Evolutionary conservation across 1,139 yeast genomes (phyloP), one percentile per base, ranked within the genome.

Genomic region (Insectozyma bohioensis): DNA sequence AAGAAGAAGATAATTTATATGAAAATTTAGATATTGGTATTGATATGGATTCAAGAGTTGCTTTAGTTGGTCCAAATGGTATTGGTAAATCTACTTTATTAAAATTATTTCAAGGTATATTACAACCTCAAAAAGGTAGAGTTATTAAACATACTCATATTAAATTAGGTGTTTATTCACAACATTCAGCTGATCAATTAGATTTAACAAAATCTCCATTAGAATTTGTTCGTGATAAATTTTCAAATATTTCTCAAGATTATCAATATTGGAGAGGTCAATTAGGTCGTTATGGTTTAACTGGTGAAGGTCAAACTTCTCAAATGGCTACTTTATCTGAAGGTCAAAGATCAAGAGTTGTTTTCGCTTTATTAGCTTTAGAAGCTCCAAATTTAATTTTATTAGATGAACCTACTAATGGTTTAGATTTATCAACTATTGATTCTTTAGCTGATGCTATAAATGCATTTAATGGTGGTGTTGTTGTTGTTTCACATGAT

Each of bases 261-360:
- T 88, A 79, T 81, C 97, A 92, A 73, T 90, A 87, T 77, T 94
- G 98, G 98, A 86, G 99, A 75, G 85, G 84, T 52, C 97, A 92
- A 70, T 77, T 94, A 54, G 98, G 98, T 57, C 86, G 97, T 68
- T 92, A 85, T 57, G 98, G 98, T 70, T 79, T 94, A 56, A 90
- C 97, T 46, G 98, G 98, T 70, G 97, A 92, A 68, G 95, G 95
- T 46, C 98, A 92, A 74, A 92, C 97, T 41, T 87, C 97, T 33
- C 90, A 86, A 63, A 94, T 92, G 97, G 97, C 95, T 47, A 92
- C 98, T 14, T 72, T 94, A 48, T 88, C 97, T 12, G 98, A 92
- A 72, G 99, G 99, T 63, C 97, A 92, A 76, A 85, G 97, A 74
- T 88, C 97, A 44, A 84, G 98, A 70, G 98, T 92, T 47, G 98